Base-by-base conservation (phyloP, 2,329 filamentous ascomycete species). In the Dissoconium aciculare region DNA sequence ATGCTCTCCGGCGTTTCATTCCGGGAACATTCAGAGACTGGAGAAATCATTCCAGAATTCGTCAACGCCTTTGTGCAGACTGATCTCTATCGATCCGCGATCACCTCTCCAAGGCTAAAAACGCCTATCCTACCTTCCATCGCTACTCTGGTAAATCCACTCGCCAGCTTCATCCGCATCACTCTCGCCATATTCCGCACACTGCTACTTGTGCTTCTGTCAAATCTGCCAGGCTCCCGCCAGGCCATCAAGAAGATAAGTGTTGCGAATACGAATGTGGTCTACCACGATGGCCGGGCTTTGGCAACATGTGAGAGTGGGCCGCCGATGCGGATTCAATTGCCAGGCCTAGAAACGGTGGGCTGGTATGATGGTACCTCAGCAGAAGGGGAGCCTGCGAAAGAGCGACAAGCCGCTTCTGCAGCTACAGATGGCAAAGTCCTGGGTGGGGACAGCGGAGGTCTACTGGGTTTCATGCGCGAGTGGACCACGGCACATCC, bases 401-500 rank as follows among this genome's bases (percentile, higher is more conserved):
- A 49, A 27, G 8, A 32, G 27, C 27, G 31, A 4, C 34, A 33
- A 11, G 27, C 17, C 2, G 27, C 33, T 15, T 26, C 33, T 12
- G 32, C 21, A 13, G 36, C 35, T 14, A 34, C 26, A 28, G 34
- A 40, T 21, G 40, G 38, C 16, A 33, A 31, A 16, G 42, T 45
- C 3, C 31, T 52, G 6, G 50, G 49, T 8, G 33, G 50, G 12
- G 45, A 47, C 24, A 47, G 58, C 1, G 19, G 19, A 8, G 69
- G 71, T 0, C 38, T 67, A 2, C 46, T 73, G 14, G 63, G 64
- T 21, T 78, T 70, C 45, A 72, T 79, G 66, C 69, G 64, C 39
- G 74, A 79, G 49, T 79, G 73, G 74, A 77, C 74, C 1, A 80
- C 75, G 2, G 71, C 70, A 12, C 73, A 78, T 49, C 77, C 76